Conservation (phyloP, 805 yeast species). For the Jamesozyma jinghongensis region DNA sequence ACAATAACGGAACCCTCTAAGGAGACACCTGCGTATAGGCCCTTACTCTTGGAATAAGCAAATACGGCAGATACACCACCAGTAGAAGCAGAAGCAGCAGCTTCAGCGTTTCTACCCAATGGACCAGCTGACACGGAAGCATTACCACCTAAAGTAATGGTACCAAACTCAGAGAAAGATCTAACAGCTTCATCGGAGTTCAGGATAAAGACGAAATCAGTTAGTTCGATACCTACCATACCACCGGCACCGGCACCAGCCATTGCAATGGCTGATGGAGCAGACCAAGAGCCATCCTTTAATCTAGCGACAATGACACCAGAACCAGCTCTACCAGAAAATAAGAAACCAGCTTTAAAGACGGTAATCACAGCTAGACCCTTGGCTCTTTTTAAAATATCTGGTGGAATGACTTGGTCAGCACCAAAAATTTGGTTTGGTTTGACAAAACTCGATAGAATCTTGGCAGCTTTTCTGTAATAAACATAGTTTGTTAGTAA, state of each 20-base stretch:
- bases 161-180: slow-evolving; percentile 88
- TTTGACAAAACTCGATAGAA: slow-evolving; percentile 80
- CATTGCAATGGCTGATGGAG: slow-evolving; percentile 89
- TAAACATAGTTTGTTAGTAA: slow-evolving; percentile 1
- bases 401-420: slow-evolving; percentile 83
- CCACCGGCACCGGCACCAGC: slow-evolving; percentile 99
- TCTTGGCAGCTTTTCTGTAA: slow-evolving; percentile 80
- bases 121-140: slow-evolving; percentile 97
- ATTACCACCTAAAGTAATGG: slow-evolving; percentile 91
- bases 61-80: slow-evolving; percentile 84
- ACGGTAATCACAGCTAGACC: slow-evolving; percentile 90
- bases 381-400: slow-evolving; percentile 76
- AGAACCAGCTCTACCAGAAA: slow-evolving; percentile 95
- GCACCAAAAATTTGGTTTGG: slow-evolving; percentile 92
- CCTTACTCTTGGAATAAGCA: slow-evolving; percentile 91
- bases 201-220: slow-evolving; percentile 90
- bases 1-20: slow-evolving; percentile 91
- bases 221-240: slow-evolving; percentile 89
- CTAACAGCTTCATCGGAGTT: slow-evolving; percentile 84
- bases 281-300: slow-evolving; percentile 95
- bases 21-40: slow-evolving; percentile 94
- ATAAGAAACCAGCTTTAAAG: slow-evolving; percentile 91
- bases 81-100: slow-evolving; percentile 88
- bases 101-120: slow-evolving; percentile 93
- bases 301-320: slow-evolving; percentile 91